Conservation (phyloP, 1,284 basidiomycete species). For the Malassezia sp. region DNA sequence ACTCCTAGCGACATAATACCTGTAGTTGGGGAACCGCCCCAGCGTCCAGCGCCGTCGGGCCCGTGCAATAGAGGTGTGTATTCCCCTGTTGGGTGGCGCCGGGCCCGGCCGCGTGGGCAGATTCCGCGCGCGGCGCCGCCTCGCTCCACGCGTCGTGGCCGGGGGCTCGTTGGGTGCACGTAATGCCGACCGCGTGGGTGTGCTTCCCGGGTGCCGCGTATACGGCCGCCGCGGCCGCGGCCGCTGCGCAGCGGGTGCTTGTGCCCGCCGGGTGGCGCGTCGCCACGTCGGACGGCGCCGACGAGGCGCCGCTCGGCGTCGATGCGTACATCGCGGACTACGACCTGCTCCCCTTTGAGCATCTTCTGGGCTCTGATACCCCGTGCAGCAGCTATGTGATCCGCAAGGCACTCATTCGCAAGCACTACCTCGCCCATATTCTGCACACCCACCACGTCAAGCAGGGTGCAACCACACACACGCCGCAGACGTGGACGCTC, state of each 20-base stretch:
- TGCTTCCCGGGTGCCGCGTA: conserved; percentile 39
- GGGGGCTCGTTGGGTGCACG: too few relatives aligned
- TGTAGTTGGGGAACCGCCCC: too few relatives aligned
- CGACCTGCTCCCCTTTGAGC: conserved; percentile 39
- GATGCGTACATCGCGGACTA: conserved; percentile 37
- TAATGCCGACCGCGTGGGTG: conserved; percentile 21
- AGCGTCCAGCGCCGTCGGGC: too few relatives aligned
- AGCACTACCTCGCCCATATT: conserved; percentile 76
- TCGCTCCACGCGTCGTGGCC: too few relatives aligned
- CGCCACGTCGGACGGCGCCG: neutral
- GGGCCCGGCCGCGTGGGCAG: too few relatives aligned
- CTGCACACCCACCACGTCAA: conserved; percentile 50
- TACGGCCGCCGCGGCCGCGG: conserved; percentile 29
- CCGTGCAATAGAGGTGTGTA: neutral
- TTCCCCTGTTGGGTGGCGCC: too few relatives aligned
- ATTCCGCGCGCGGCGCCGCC: too few relatives aligned
- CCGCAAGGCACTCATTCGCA: conserved; percentile 83
- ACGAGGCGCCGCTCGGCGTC: neutral
- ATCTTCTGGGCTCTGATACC: conserved; percentile 15
- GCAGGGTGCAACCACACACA: conserved; percentile 13
- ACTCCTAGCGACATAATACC: too few relatives aligned
- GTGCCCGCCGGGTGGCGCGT: conserved; percentile 23
- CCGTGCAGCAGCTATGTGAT: conserved; percentile 72
- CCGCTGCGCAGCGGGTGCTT: conserved; percentile 23
- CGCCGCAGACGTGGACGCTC: conserved; percentile 73